Conservation (phyloP, 2,329 filamentous ascomycete genomes). For the Colletotrichum liaoningense region DNA sequence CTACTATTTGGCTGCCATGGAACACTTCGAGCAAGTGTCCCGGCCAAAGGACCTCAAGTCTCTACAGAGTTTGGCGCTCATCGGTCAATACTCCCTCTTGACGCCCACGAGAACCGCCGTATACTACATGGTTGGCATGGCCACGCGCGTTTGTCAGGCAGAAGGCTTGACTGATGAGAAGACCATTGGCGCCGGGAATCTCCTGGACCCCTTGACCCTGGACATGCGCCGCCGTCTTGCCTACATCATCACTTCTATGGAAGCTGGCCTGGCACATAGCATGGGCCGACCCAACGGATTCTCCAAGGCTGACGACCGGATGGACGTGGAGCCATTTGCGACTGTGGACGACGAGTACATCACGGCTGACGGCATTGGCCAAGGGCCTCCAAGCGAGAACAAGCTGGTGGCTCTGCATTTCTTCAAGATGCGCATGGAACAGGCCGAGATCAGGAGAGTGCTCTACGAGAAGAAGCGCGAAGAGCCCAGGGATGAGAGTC, state of each 20-base stretch:
- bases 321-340: slow-evolving; percentile 89
- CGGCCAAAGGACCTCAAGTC: slow-evolving; percentile 91
- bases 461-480: slow-evolving; percentile 87
- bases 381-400: slow-evolving; percentile 79
- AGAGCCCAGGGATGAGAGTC: slow-evolving; percentile 80
- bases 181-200: slow-evolving; percentile 76
- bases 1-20: slow-evolving; percentile 92
- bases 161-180: slow-evolving; percentile 89
- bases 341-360: slow-evolving; percentile 87
- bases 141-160: slow-evolving; percentile 88
- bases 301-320: slow-evolving; percentile 82
- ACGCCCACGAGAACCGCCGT: slow-evolving; percentile 93
- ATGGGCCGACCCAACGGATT: slow-evolving; percentile 90
- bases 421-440: slow-evolving; percentile 88
- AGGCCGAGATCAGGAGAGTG: slow-evolving; percentile 87
- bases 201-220: slow-evolving; percentile 78
- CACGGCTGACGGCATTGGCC: slow-evolving; percentile 78
- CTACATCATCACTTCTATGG: slow-evolving; percentile 91
- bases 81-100: slow-evolving; percentile 90
- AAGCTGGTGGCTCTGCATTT: slow-evolving; percentile 94
- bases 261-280: slow-evolving; percentile 86
- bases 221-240: slow-evolving; percentile 91
- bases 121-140: slow-evolving; percentile 92
- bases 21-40: slow-evolving; percentile 84
- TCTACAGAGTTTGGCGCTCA: slow-evolving; percentile 87